Conservation (phyloP, 202 grass and related monocot species). For the Carex arenaria region DNA sequence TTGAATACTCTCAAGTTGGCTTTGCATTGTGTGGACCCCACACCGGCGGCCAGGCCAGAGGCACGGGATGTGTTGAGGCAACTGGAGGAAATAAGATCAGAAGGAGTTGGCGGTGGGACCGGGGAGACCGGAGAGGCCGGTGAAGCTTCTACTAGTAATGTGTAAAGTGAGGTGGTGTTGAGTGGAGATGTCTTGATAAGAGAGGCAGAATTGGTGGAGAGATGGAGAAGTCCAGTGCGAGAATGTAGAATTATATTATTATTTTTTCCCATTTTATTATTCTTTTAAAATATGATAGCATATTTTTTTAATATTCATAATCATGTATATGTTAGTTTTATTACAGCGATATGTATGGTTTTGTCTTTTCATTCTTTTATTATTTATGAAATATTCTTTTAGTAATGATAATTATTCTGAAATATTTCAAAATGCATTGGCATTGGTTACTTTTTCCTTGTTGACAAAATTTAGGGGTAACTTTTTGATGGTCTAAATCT, state of each 20-base stretch:
- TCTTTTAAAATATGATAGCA: constrained; percentile 8
- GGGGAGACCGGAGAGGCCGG: background rate
- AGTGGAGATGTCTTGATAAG: background rate
- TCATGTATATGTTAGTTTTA: constrained; percentile 11
- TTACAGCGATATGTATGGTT: background rate
- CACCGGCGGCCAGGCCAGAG: constrained; percentile 36
- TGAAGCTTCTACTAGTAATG: constrained; percentile 21
- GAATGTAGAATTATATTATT: background rate
- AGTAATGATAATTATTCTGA: background rate
- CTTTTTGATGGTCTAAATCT: background rate
- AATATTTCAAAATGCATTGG: background rate
- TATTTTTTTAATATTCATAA: constrained; percentile 15
- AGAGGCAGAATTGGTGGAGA: background rate
- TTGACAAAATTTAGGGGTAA: background rate
- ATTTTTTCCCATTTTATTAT: background rate
- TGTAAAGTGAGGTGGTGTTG: constrained; percentile 12
- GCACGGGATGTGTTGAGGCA: constrained; percentile 40
- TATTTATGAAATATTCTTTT: background rate
- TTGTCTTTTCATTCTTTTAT: constrained; percentile 1
- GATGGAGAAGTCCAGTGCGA: background rate
- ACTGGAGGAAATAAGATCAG: constrained; percentile 50
- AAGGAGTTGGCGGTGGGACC: background rate
- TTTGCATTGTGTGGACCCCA: constrained; percentile 45
- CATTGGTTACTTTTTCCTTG: background rate
- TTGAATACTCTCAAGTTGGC: constrained; percentile 60